A percentile compares a stretch with the other conserved stretches of the same genome.
phyloP scores from a whole-genome alignment of 164 flowering plant species.

The Amborella trichopoda region DNA sequence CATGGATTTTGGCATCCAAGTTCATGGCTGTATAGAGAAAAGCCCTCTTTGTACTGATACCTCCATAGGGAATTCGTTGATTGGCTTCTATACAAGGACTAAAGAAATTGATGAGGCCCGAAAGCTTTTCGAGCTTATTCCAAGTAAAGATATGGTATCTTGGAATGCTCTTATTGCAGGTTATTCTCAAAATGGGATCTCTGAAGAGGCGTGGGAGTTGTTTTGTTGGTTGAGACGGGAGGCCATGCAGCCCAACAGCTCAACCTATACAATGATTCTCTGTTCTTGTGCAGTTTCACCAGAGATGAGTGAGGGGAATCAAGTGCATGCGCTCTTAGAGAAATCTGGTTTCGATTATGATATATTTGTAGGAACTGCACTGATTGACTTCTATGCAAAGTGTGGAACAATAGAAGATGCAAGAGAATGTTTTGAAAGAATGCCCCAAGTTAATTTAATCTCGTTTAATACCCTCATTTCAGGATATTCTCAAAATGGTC shows the following conservation, averaged over 20 bases:
- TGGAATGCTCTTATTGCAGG: constrained; percentile 30
- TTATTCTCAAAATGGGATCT: constrained; percentile 25
- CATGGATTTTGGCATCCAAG: constrained; percentile 17
- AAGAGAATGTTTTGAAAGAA: constrained; percentile 1
- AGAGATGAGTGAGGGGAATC: neutral
- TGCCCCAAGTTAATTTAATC: constrained; percentile 3
- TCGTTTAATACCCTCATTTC: constrained; percentile 3
- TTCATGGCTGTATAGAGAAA: constrained; percentile 21
- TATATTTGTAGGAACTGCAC: constrained; percentile 1
- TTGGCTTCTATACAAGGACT: constrained; percentile 28
- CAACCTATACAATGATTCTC: neutral
- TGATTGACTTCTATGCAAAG: constrained; percentile 1
- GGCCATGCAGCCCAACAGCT: constrained; percentile 4
- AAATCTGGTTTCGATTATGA: neutral
- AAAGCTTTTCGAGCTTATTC: constrained; percentile 16
- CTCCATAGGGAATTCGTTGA: constrained; percentile 20
- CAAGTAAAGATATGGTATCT: constrained; percentile 20
- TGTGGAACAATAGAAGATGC: constrained; percentile 1
- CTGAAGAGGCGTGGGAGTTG: constrained; percentile 16
- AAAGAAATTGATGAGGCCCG: constrained; percentile 19
- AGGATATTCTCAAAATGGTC: constrained; percentile 1
- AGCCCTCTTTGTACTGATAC: constrained; percentile 16
- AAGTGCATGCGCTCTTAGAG: neutral
- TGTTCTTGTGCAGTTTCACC: neutral
- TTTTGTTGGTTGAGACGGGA: constrained; percentile 13